Evolutionary conservation across 768 basidiomycete species (phyloP), one percentile per base, ranked within the genome.

Genomic region (Phanerochaete sordida): DNA sequence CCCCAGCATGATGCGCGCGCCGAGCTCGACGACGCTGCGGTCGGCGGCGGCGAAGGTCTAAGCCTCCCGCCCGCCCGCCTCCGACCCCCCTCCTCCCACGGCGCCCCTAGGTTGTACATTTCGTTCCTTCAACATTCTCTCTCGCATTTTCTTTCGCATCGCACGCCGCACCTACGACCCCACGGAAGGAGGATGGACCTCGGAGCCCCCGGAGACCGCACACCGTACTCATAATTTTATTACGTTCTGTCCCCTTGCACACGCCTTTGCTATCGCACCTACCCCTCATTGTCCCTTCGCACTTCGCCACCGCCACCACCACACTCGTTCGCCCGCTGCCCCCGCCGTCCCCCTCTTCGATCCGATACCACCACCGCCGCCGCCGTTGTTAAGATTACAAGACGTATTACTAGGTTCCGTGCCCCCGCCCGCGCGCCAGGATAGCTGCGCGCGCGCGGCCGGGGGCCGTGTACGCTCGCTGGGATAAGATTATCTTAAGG

Each of bases 1-100:
- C 19, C 54, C 60, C 23, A 48, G 44, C 16, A 56, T 57, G 61
- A 51, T 58, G 45, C 11, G 57, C 8, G 57, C 47, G 30, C 57
- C 57, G 21, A 58, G 31, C 23, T 50, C 57, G 28, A 50, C 57
- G n/a, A 58, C 27, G 4, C 11, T 58, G 30, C 46, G 57, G 23
- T 27, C 46, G 1, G 57, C 48, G n/a, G 57, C 57, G 15, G 57
- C 45, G 9, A 35, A 30, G 19, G 47, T 39, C 28, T 48, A 28
- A 33, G 46, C 24, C 47, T 26, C 47, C 5, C 11, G 13, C 47
- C 6, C 19, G 9, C 24, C 47, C 24, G 8, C 24, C 47, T 48
- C 47, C 27, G 47, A 26, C 5, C 13, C 13, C 33, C 19, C 39
- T 43, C 39, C 19, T 19, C 19, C 19, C 39, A 7, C 39, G 39